Conservation (phyloP, 1,284 basidiomycete genomes). For the Peniophora sp. region DNA sequence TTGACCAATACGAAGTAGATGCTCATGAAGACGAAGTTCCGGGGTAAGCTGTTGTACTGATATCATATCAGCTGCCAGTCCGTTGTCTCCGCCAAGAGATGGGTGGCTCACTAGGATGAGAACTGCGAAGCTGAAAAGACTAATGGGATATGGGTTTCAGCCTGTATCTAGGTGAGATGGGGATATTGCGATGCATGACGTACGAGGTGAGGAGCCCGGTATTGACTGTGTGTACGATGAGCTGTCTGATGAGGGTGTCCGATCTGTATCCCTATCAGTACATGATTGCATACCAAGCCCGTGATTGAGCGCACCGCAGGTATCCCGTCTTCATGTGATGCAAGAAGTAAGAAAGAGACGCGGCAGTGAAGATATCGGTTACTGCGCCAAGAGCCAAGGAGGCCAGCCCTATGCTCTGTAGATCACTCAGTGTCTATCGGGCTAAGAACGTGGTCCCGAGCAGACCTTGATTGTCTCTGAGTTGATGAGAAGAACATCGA, state of each 20-base stretch:
- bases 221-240: conserved; percentile 49
- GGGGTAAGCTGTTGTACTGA: conserved; percentile 49
- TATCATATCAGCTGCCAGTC: conserved; percentile 1
- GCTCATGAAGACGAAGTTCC: conserved; percentile 50
- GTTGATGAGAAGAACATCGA: background rate
- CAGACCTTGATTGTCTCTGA: background rate
- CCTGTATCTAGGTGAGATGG: conserved; percentile 1
- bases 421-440: background rate
- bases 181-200: conserved; percentile 1
- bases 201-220: conserved; percentile 58
- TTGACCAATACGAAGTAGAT: conserved; percentile 60
- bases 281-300: background rate
- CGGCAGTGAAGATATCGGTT: conserved; percentile 41
- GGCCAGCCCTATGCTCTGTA: conserved; percentile 31
- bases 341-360: conserved; percentile 43
- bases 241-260: conserved; percentile 48
- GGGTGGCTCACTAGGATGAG: conserved; percentile 40
- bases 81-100: background rate
- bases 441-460: background rate
- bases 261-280: conserved; percentile 28
- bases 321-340: conserved; percentile 40
- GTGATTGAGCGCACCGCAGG: conserved; percentile 24
- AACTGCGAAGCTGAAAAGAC: conserved; percentile 49
- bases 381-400: conserved; percentile 35
- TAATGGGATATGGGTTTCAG: conserved; percentile 18